phyloP scores from a whole-genome alignment of 257 asterid genomes.

The Plantago ovata region DNA sequence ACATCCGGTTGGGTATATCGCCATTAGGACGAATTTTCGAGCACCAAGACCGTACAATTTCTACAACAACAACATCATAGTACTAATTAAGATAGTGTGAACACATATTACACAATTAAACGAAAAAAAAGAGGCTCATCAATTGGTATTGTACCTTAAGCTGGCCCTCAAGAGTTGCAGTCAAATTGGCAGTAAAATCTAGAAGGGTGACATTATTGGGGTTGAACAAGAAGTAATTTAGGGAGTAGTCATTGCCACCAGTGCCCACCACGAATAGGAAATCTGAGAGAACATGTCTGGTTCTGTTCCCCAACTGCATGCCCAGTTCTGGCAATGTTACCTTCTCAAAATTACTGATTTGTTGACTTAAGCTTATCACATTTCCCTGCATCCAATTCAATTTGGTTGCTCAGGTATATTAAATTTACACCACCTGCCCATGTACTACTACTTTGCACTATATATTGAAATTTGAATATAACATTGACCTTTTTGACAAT shows the following conservation, averaged over 20 bases:
- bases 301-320: slow-evolving; percentile 29
- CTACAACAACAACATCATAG: no score
- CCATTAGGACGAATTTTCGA: slow-evolving; percentile 45
- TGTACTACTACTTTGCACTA: no score
- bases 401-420: not conserved
- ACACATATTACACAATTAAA: no score
- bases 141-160: slow-evolving; percentile 63
- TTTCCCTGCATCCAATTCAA: slow-evolving; percentile 42
- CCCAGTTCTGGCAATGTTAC: slow-evolving; percentile 54
- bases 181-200: slow-evolving; percentile 51
- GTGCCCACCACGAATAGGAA: slow-evolving; percentile 63
- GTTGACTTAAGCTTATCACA: slow-evolving; percentile 48
- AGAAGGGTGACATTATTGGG: slow-evolving; percentile 37
- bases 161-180: slow-evolving; percentile 37
- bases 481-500: no score
- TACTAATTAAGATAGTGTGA: no score
- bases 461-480: no score
- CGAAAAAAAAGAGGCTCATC: no score
- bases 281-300: slow-evolving; percentile 20
- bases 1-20: slow-evolving; percentile 72
- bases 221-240: slow-evolving; percentile 46
- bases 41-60: no score
- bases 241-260: slow-evolving; percentile 77
- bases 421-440: slow-evolving; percentile 28
- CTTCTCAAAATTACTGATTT: slow-evolving; percentile 51